Percentiles rank a stretch among this genome's conserved stretches.
Conservation (phyloP, 805 yeast species). For the Priceomyces carsonii region DNA sequence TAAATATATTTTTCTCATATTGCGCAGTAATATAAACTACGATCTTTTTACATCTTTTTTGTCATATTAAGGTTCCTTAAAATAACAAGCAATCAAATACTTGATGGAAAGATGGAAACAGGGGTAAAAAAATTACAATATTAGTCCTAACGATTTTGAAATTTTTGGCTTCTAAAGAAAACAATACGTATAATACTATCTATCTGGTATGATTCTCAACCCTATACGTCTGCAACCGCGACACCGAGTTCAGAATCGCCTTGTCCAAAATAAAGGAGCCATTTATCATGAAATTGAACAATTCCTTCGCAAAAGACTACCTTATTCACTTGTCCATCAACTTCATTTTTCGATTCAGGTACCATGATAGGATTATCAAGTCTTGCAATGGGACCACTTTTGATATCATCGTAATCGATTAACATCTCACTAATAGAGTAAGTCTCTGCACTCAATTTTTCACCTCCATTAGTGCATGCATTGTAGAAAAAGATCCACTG, state of each 20-base stretch:
- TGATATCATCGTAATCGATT: slow-evolving; percentile 37
- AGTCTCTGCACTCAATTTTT: slow-evolving; percentile 27
- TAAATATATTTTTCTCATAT: no score
- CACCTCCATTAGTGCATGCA: slow-evolving; percentile 38
- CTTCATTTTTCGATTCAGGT: slow-evolving; percentile 36
- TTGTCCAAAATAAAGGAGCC: slow-evolving; percentile 46
- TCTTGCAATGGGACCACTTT: slow-evolving; percentile 37
- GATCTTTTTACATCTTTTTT: no score
- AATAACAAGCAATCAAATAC: no score
- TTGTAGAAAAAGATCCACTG: slow-evolving; percentile 41
- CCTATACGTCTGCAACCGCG: slow-evolving; percentile 28
- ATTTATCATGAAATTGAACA: slow-evolving; percentile 41
- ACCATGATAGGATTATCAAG: slow-evolving; percentile 34
- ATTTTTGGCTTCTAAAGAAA: no score
- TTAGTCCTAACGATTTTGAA: no score
- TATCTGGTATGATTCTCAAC: no score
- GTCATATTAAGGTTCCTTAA: no score
- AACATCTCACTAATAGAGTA: slow-evolving; percentile 42
- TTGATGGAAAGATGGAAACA: no score
- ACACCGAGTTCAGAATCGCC: slow-evolving; percentile 45
- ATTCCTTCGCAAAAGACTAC: slow-evolving; percentile 46
- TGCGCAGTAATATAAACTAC: no score
- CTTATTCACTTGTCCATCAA: slow-evolving; percentile 39
- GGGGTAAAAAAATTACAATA: no score
- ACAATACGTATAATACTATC: no score